Conservation (phyloP, 345 rosid genomes). For the Hibiscus tridactylites region DNA sequence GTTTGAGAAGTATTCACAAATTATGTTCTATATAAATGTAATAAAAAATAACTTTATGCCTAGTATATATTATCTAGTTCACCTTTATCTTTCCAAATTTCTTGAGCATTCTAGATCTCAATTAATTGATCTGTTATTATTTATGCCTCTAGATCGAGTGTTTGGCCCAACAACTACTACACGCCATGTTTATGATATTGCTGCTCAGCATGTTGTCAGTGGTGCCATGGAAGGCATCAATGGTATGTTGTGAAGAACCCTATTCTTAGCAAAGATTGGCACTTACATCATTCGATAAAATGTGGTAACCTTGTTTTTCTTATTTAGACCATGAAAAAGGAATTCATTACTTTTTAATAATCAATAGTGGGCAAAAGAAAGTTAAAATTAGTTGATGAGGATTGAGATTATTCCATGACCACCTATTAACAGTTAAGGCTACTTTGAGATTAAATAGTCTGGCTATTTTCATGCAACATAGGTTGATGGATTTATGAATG, state of each 20-base stretch:
- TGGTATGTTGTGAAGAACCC: constrained; percentile 37
- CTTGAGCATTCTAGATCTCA: background rate
- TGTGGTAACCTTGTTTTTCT: background rate
- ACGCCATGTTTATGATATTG: constrained; percentile 96
- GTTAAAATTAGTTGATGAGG: background rate
- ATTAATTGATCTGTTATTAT: constrained; percentile 11
- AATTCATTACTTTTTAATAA: background rate
- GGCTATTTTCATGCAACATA: background rate
- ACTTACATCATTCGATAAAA: constrained; percentile 1
- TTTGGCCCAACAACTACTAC: constrained; percentile 99
- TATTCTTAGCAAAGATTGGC: constrained; percentile 8
- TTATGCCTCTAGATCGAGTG: constrained; percentile 59
- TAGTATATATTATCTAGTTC: background rate
- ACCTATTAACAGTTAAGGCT: background rate
- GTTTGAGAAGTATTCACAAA: background rate
- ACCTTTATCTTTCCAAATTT: constrained; percentile 9
- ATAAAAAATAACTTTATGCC: background rate
- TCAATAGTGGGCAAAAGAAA: background rate
- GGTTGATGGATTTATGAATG: background rate
- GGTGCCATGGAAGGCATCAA: constrained; percentile 98
- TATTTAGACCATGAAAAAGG: background rate
- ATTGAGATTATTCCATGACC: constrained; percentile 1
- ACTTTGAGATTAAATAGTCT: background rate
- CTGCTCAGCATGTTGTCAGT: constrained; percentile 89
- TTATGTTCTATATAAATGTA: background rate